These are phyloP conservation scores for Saccharomyces mikatae DNA, from an alignment of 805 yeast species.

Conservation along the genomic window DNA sequence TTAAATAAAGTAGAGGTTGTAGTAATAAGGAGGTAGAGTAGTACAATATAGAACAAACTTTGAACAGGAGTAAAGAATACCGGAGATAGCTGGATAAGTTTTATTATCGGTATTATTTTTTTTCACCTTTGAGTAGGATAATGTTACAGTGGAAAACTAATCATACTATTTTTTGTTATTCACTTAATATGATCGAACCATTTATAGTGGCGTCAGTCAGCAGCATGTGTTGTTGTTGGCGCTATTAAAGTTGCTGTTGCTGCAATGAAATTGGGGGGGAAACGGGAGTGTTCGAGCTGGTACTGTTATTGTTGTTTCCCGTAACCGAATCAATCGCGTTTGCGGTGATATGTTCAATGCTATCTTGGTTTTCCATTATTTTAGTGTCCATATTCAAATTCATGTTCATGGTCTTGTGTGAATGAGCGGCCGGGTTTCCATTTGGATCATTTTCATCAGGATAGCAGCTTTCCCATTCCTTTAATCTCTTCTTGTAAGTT, in stretches of 20 bases:
- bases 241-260: background rate
- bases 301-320: background rate
- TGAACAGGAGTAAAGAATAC: background rate
- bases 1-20: background rate
- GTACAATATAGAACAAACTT: background rate
- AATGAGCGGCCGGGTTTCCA: background rate
- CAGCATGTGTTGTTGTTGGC: background rate
- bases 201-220: background rate
- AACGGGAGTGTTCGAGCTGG: background rate
- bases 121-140: background rate
- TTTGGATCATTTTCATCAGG: conserved; percentile 21
- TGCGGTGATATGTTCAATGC: background rate
- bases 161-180: background rate
- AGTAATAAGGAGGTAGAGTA: background rate
- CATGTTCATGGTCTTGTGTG: background rate
- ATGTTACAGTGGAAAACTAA: background rate
- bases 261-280: background rate
- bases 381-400: background rate
- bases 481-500: conserved; percentile 30
- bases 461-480: conserved; percentile 34
- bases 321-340: background rate
- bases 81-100: background rate
- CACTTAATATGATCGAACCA: background rate
- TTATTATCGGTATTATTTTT: background rate
- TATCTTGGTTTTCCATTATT: background rate